Conservation (phyloP, 2,329 filamentous ascomycete species). For the Fusarium chaquense region DNA sequence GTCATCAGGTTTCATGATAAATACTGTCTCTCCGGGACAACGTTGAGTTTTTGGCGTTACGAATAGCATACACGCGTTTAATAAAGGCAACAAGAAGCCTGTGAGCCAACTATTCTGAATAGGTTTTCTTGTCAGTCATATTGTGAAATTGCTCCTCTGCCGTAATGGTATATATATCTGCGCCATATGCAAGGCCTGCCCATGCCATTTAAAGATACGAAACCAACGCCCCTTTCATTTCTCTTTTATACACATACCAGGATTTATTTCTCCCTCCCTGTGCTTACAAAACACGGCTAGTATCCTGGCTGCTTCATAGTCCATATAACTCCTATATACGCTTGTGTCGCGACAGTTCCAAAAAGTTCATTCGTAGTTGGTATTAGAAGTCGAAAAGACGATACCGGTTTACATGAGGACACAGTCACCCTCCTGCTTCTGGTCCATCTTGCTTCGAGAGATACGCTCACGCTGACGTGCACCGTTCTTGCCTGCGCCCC, state of each 20-base stretch:
- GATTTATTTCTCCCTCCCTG: neutral
- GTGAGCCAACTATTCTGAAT: neutral
- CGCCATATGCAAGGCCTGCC: slow-evolving; percentile 11
- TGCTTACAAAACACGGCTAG: neutral
- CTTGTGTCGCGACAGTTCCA: neutral
- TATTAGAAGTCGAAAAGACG: neutral
- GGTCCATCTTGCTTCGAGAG: slow-evolving; percentile 82
- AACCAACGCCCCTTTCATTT: slow-evolving; percentile 27
- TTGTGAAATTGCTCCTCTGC: neutral
- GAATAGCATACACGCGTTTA: neutral
- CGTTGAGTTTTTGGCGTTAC: neutral
- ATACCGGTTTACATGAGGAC: slow-evolving; percentile 74
- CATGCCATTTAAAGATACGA: slow-evolving; percentile 26
- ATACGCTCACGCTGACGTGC: slow-evolving; percentile 81
- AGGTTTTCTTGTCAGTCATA: neutral
- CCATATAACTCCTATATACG: neutral
- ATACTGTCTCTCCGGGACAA: no score
- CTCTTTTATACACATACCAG: slow-evolving; percentile 6
- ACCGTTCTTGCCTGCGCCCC: slow-evolving; percentile 73
- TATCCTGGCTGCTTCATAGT: neutral
- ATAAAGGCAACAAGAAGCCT: neutral
- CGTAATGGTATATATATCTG: slow-evolving; percentile 26
- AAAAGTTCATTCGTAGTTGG: slow-evolving; percentile 9
- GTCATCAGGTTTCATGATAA: neutral
- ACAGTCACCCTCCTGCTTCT: slow-evolving; percentile 91